Evolutionary conservation across 192 early-diverging fungal species (phyloP).

Genomic region (Dissophora globulifera): DNA sequence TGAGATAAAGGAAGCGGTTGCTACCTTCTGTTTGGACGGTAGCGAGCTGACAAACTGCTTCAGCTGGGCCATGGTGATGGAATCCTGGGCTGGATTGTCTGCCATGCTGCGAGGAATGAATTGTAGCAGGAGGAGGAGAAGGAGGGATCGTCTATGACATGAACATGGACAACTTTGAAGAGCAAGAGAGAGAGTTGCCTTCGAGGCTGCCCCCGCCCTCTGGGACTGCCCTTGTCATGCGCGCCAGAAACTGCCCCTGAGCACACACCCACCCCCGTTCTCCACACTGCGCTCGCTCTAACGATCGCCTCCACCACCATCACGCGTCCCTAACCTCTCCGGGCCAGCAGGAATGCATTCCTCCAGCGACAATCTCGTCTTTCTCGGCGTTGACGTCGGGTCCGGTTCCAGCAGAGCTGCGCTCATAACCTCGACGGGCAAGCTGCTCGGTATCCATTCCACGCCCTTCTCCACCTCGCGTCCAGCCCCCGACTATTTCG

Average conservation of each 20-base stretch:
- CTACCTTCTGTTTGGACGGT: conserved; percentile 62
- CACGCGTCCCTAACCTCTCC: neutral
- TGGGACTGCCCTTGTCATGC: too few species aligned
- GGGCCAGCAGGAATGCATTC: conserved; percentile 9
- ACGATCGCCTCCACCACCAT: too few species aligned
- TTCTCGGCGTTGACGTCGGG: conserved; percentile 54
- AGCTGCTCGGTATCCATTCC: conserved; percentile 58
- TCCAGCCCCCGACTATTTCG: conserved; percentile 65
- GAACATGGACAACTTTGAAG: too few species aligned
- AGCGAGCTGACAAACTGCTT: conserved; percentile 64
- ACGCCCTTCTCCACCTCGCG: conserved; percentile 58
- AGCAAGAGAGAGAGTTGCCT: too few species aligned
- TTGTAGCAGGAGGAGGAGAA: too few species aligned
- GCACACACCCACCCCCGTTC: neutral
- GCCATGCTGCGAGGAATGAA: conserved; percentile 16
- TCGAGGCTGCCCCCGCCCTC: too few species aligned
- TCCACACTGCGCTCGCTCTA: neutral
- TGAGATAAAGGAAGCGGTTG: neutral
- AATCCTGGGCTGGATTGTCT: conserved; percentile 56
- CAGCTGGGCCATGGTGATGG: conserved; percentile 63
- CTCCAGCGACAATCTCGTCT: conserved; percentile 14
- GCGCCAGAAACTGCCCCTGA: too few species aligned
- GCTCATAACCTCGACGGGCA: conserved; percentile 60
- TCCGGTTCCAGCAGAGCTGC: conserved; percentile 63
- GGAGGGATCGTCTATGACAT: too few species aligned